Evolutionary conservation across 2,329 filamentous ascomycete species (phyloP), one percentile per base, ranked within the genome.

Genomic region (Leptodontidium sp.): DNA sequence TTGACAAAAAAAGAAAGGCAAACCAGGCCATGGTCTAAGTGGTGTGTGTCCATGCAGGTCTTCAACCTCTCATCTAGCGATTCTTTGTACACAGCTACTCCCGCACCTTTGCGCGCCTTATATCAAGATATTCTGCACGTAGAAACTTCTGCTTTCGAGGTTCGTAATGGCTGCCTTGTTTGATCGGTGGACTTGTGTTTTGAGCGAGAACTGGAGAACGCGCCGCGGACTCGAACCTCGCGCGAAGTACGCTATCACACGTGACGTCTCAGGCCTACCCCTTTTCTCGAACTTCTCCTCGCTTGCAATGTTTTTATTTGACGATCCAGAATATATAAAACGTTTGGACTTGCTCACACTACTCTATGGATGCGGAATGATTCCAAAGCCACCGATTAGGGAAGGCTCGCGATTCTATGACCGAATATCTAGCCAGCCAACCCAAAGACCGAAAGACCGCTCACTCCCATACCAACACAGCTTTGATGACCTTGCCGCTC

Each of bases 401-500:
- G 32, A 35, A 35, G 32, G 5, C 9, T 35, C 9, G 9, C 32
- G 32, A 4, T 35, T 35, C 32, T 35, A 35, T 35, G 5, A 35
- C 32, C 32, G 4, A 17, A n/a, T 14, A 21, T 21, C 21, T 24
- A 1, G n/a, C 7, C 6, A 50, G n/a, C 47, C 21, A 26, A 17
- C 17, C 11, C n/a, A 21, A 21, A 21, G 21, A 21, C 47, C 15
- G 3, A 21, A 21, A n/a, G 15, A 47, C 6, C 7, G 9, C 43
- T 38, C 43, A 50, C 32, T 59, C 43, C 70, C 70, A 70, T 21
- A 69, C 29, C n/a, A 71, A 43, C 5, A 75, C 72, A 45, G 69
- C 71, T 57, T 75, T 75, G 2, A 75, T 68, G 6, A 68, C 71
- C 15, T 58, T 65, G 17, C 73, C 72, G 61, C 58, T 65, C 58